Base-by-base conservation (phyloP, 371 early-diverging fungal genomes). In the Mucor circinelloides region DNA sequence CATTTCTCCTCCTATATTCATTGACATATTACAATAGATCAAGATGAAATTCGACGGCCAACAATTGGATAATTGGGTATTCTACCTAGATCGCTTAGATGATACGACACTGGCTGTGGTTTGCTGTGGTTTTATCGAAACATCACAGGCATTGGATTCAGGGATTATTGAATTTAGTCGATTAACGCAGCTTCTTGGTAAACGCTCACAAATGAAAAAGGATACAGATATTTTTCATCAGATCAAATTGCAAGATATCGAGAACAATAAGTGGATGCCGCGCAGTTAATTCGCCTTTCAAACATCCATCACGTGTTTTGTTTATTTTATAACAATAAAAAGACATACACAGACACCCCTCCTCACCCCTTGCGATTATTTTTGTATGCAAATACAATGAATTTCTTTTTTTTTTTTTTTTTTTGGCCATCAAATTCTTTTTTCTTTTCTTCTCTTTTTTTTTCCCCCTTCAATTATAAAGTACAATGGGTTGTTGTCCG, bases 401-500 rank as follows among this genome's bases (percentile, higher is more conserved):
- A n/a, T n/a, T n/a, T 4, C 3, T 34, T 34, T 34, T 3, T 34
- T 34, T 34, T 34, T 34, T 34, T 34, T 34, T 34, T 59, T 44
- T 44, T 61, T 28, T 38, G 21, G 17, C 56, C 54, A n/a, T 42
- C 19, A 4, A 46, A 34, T 13, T 42, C 52, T 32, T 63, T 32
- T 65, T 42, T 52, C 28, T 36, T 36, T 34, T 46, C 13, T 31
- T 62, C 56, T 38, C 32, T 46, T 63, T 64, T 57, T 70, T 50
- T 38, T 23, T 10, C 23, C 28, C 28, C 13, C 50, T 36, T 38
- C 15, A 42, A 6, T 25, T 44, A 50, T 63, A 61, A 0, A 36
- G 13, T 38, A 61, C 30, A 63, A 78, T 78, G 79, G 79, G 79
- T 65, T 78, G 79, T 55, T 76, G 76, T 69, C 64, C 71, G 44